phyloP scores from a whole-genome alignment of 1,139 yeast genomes.

The Pichia norvegensis region DNA sequence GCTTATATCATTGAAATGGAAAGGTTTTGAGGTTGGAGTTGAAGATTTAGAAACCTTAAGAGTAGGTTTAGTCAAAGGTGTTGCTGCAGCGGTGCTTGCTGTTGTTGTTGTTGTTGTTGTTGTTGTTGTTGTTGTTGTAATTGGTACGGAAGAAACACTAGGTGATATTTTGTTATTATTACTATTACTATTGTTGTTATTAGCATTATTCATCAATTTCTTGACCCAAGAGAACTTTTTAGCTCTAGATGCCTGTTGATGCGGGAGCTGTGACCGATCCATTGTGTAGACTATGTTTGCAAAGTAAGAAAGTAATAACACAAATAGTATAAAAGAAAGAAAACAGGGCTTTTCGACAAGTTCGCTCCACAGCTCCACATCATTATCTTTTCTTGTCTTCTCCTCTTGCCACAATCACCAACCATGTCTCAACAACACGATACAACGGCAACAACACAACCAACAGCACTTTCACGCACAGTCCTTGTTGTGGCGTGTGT shows the following conservation, averaged over 20 bases:
- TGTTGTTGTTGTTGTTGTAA: background rate
- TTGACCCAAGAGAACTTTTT: slow-evolving; percentile 12
- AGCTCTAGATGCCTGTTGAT: background rate
- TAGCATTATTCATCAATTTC: slow-evolving; percentile 8
- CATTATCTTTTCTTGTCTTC: too few relatives aligned
- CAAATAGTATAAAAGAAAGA: background rate
- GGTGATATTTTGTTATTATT: background rate
- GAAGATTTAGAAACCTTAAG: background rate
- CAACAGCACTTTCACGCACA: background rate
- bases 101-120: background rate
- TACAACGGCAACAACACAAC: background rate
- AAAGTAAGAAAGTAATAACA: too few relatives aligned
- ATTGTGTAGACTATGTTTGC: too few relatives aligned
- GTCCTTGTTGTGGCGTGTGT: slow-evolving; percentile 13
- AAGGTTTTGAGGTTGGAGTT: background rate
- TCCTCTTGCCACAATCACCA: background rate
- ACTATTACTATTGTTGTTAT: background rate
- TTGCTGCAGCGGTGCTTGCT: background rate
- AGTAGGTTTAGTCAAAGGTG: too few relatives aligned
- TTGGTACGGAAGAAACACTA: background rate
- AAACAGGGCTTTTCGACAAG: too few relatives aligned
- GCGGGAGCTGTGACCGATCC: background rate
- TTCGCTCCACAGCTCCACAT: too few relatives aligned
- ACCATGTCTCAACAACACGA: background rate
- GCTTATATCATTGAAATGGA: slow-evolving; percentile 3